Percentiles rank a stretch among this genome's conserved stretches.
phyloP scores from a whole-genome alignment of 78 protist species.

The Mantamonas sphyraenae region DNA sequence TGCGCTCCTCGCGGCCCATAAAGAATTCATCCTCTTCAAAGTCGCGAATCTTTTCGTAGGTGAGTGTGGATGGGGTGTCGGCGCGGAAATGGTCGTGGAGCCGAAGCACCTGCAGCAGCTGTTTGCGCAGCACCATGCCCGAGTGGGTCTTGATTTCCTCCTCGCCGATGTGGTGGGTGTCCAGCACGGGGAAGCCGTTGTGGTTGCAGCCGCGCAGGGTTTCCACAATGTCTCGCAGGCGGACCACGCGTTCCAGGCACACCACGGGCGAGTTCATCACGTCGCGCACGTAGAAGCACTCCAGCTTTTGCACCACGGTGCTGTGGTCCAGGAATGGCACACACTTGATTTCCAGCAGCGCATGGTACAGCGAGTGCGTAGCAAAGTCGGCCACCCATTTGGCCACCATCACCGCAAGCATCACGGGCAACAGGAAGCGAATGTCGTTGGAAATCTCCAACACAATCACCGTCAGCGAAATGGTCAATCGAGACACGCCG shows the following conservation, averaged over 20 bases:
- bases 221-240: neutral
- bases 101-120: neutral
- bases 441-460: slow-evolving; percentile 54
- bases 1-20: too few species aligned
- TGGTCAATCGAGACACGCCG: slow-evolving; percentile 80
- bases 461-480: slow-evolving; percentile 65
- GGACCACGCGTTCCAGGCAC: neutral
- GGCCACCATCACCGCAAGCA: slow-evolving; percentile 61
- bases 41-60: too few species aligned
- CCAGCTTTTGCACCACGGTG: slow-evolving; percentile 2
- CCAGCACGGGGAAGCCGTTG: slow-evolving; percentile 23
- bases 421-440: slow-evolving; percentile 56
- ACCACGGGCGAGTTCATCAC: neutral
- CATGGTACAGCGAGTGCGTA: slow-evolving; percentile 61
- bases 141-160: too few species aligned
- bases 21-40: too few species aligned
- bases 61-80: too few species aligned
- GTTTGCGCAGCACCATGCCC: neutral
- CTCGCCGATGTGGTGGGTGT: neutral
- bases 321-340: too few species aligned
- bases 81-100: neutral
- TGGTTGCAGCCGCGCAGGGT: neutral
- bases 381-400: slow-evolving; percentile 64
- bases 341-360: slow-evolving; percentile 40
- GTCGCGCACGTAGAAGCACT: neutral